A percentile compares a stretch with the other conserved stretches of the same genome.
Evolutionary conservation across 2,329 filamentous ascomycete genomes (phyloP).

Genomic region (Ophiostoma piceae): DNA sequence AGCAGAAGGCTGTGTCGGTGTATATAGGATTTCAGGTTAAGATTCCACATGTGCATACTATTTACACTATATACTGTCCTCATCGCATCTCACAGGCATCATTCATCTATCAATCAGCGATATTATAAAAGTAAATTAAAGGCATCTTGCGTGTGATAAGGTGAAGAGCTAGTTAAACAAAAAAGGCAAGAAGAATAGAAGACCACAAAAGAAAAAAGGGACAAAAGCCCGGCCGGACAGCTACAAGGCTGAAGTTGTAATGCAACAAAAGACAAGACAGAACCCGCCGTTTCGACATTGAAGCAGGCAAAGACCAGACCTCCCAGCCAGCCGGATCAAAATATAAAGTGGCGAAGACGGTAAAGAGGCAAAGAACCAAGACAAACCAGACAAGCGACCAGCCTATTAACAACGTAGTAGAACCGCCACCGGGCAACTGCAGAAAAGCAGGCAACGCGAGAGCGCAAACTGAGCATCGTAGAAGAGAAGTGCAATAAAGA

Average conservation of each 20-base stretch:
- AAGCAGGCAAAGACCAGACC: background rate
- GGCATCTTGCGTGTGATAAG: background rate
- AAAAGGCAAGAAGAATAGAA: background rate
- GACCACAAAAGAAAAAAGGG: background rate
- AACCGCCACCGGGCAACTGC: background rate
- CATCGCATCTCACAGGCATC: background rate
- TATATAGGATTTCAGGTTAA: background rate
- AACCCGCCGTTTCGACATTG: background rate
- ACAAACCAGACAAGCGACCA: background rate
- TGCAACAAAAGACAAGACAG: constrained; percentile 6
- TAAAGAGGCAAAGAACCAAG: background rate
- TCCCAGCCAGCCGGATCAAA: background rate
- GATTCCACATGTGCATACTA: background rate
- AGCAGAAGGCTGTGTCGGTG: background rate
- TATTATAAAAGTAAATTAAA: background rate
- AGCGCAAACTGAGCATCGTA: background rate
- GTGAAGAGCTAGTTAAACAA: background rate
- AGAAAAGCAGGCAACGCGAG: background rate
- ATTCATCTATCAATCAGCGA: background rate
- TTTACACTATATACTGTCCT: background rate
- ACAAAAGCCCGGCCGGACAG: background rate
- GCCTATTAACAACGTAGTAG: background rate
- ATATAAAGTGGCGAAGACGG: background rate
- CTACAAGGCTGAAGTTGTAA: background rate
- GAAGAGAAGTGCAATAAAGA: background rate